These are phyloP conservation scores for Cucumis hystrix DNA, from an alignment of 306 rosid genomes.

Conservation along the genomic window DNA sequence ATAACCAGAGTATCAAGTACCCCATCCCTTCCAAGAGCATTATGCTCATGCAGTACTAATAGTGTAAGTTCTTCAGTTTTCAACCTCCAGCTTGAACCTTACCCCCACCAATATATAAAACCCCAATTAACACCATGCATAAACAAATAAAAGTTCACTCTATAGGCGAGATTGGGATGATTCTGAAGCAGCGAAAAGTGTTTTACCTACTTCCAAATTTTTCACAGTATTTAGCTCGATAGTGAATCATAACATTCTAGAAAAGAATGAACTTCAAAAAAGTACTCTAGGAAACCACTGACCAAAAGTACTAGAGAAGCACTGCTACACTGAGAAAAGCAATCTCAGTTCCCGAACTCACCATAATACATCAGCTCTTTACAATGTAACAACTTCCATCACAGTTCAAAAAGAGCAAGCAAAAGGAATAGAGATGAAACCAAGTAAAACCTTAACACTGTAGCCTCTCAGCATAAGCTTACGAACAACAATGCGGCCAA, in stretches of 20 bases:
- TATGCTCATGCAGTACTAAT: neutral
- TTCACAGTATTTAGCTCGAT: neutral
- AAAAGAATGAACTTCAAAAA: neutral
- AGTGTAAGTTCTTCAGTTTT: neutral
- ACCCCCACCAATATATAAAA: neutral
- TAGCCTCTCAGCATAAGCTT: constrained; percentile 95
- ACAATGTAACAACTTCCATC: neutral
- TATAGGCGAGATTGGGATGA: neutral
- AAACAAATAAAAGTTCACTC: neutral
- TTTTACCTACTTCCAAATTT: neutral
- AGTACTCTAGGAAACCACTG: neutral
- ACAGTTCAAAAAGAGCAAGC: neutral
- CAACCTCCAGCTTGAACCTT: neutral
- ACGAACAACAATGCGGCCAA: constrained; percentile 80
- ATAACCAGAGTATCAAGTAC: neutral
- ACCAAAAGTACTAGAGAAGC: neutral
- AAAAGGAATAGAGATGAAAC: neutral
- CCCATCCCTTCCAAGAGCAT: neutral
- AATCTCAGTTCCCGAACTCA: neutral
- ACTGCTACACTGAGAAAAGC: neutral
- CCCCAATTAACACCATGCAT: neutral
- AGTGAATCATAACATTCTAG: neutral
- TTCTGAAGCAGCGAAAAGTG: neutral
- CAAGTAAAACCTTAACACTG: constrained; percentile 46
- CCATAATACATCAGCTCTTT: neutral